phyloP scores from a whole-genome alignment of 2,329 filamentous ascomycete species.

The Verticillium nubilum region DNA sequence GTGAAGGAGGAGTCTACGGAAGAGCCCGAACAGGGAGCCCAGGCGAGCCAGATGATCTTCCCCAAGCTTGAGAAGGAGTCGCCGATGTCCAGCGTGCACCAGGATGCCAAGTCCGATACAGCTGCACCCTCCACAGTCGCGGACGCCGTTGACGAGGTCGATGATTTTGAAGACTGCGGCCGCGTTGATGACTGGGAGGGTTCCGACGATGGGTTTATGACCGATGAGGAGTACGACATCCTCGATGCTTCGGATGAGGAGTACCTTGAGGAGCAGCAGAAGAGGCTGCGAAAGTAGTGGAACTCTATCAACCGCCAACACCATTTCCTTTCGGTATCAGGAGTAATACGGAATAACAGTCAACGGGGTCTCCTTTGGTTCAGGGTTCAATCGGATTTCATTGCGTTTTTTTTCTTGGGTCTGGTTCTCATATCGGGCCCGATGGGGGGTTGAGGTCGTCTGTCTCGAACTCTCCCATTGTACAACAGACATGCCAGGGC shows the following conservation, averaged over 20 bases:
- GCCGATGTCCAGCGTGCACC: constrained; percentile 71
- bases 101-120: constrained; percentile 50
- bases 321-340: not conserved
- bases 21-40: constrained; percentile 1
- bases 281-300: constrained; percentile 29
- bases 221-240: constrained; percentile 97
- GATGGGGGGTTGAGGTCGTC: not conserved
- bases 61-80: constrained; percentile 95
- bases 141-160: constrained; percentile 28
- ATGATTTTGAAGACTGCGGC: constrained; percentile 48
- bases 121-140: constrained; percentile 49
- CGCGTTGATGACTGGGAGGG: constrained; percentile 57
- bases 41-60: constrained; percentile 81
- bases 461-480: not conserved
- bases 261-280: constrained; percentile 52
- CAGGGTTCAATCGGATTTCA: constrained; percentile 6
- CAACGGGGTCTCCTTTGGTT: constrained; percentile 1
- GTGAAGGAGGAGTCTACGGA: constrained; percentile 23
- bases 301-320: not conserved
- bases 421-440: not conserved
- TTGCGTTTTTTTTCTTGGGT: constrained; percentile 7
- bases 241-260: constrained; percentile 94
- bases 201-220: constrained; percentile 76
- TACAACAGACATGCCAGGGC: not conserved
- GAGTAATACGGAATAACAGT: constrained; percentile 7